These are phyloP conservation scores for Forsythia viridissima DNA, from an alignment of 257 asterid species.

Conservation along the genomic window DNA sequence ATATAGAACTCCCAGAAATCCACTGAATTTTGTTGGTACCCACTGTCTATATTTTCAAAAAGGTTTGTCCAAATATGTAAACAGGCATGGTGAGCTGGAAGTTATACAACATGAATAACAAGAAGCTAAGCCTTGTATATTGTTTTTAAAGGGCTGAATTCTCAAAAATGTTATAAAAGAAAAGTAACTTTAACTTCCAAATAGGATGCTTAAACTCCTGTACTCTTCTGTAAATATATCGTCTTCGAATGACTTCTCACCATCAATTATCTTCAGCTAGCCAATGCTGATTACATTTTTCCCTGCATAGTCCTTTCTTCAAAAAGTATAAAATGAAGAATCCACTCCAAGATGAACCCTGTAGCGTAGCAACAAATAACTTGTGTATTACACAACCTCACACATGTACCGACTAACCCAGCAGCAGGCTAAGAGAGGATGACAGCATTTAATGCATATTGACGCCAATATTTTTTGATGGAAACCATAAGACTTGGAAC, in stretches of 20 bases:
- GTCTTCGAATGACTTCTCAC: not conserved
- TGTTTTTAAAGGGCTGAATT: slow-evolving; percentile 8
- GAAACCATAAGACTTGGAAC: slow-evolving; percentile 2
- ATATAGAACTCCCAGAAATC: not conserved
- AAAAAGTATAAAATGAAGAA: not conserved
- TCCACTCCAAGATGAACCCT: not conserved
- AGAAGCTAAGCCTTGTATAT: not conserved
- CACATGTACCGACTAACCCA: slow-evolving; percentile 9
- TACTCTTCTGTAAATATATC: slow-evolving; percentile 13
- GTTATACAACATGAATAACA: not conserved
- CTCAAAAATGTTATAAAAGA: not conserved
- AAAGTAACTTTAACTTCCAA: not conserved
- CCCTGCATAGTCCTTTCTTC: not conserved
- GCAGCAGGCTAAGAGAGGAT: slow-evolving; percentile 9
- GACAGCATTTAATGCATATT: not conserved
- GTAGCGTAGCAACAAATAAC: not conserved
- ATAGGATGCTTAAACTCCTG: slow-evolving; percentile 2
- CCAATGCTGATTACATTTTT: slow-evolving; percentile 15
- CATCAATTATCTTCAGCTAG: not conserved
- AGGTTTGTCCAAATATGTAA: slow-evolving; percentile 9
- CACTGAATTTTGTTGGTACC: not conserved
- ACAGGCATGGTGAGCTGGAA: not conserved
- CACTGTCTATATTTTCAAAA: not conserved
- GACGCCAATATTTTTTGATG: slow-evolving; percentile 9
- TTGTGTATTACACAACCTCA: slow-evolving; percentile 2